phyloP scores from a whole-genome alignment of 345 rosid genomes.

The Boechera divaricarpa region DNA sequence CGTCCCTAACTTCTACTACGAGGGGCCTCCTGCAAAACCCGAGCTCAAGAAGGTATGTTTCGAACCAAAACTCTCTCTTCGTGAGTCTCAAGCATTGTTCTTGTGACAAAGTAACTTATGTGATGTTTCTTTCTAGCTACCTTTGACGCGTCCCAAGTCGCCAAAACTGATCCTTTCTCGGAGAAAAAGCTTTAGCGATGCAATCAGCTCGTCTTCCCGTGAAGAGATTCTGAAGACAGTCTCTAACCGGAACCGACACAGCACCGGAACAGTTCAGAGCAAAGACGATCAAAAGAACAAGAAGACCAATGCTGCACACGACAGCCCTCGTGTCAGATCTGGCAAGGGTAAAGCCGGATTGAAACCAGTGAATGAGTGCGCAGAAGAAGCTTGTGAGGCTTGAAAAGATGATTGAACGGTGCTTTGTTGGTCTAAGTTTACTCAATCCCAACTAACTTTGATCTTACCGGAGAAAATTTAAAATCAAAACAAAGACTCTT shows the following conservation, averaged over 20 bases:
- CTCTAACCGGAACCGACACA: constrained; percentile 42
- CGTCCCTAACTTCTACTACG: constrained; percentile 91
- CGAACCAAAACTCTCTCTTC: background rate
- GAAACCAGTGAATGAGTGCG: constrained; percentile 48
- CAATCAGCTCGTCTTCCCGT: constrained; percentile 43
- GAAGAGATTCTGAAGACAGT: constrained; percentile 33
- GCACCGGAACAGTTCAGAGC: constrained; percentile 53
- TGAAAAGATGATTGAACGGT: constrained; percentile 35
- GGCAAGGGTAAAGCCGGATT: constrained; percentile 53
- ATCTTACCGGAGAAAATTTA: constrained; percentile 21
- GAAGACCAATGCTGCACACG: constrained; percentile 34
- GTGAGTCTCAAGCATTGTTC: constrained; percentile 10
- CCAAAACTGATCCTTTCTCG: constrained; percentile 59
- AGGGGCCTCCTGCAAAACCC: constrained; percentile 80
- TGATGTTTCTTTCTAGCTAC: constrained; percentile 51
- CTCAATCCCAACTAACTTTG: constrained; percentile 33
- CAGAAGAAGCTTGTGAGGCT: constrained; percentile 50
- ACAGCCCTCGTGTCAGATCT: constrained; percentile 48
- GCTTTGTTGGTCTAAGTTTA: constrained; percentile 30
- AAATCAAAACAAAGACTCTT: constrained; percentile 34
- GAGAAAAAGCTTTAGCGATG: constrained; percentile 72
- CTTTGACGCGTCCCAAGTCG: constrained; percentile 82
- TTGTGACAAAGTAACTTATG: constrained; percentile 25
- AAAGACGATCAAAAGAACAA: constrained; percentile 41
- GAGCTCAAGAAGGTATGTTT: constrained; percentile 83